Evolutionary conservation across 176 grass and related monocot species (phyloP), one percentile per base, ranked within the genome.

Genomic region (Cenchrus americanus): DNA sequence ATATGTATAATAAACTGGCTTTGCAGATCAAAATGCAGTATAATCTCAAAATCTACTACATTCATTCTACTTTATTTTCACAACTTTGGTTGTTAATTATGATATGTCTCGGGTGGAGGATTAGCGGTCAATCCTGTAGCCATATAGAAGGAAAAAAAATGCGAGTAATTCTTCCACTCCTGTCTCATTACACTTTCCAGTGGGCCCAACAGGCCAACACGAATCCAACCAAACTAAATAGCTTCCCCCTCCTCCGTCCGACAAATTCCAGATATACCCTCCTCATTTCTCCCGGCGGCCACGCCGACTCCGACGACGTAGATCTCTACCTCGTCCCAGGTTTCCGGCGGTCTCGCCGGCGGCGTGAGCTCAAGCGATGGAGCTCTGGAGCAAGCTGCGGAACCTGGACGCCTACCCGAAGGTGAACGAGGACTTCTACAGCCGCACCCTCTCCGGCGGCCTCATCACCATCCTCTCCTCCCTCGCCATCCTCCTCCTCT

Each of bases 341-440:
- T 62, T 73, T 84, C 83, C 69, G 86, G 83, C 65, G 32, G 37
- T 27, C 19, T 66, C 80, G 66, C 71, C 57, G 79, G 69, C 60
- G 27, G 75, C 6, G 82, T 71, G 54, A 66, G 66, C 76, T 27
- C 63, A 53, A 60, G 77, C 24, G 42, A 99, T 99, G 97, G 97
- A 99, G 83, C 84, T 99, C 53, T 87, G 89, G 83, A 92, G 62
- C 82, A 99, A 91, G 83, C 88, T 99, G 54, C 82, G 91, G 66
- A 99, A 87, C 69, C 88, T 99, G 58, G 97, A 99, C 67, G 97
- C 97, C 51, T 99, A 99, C 86, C 97, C 97, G 13, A 99, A 99
- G 90, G 94, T 99, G 67, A 99, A 99, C 79, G 97, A 99, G 93
- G 97, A 99, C 89, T 99, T 99, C 91, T 99, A 99, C 88, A 96